Percentiles rank a stretch among this genome's conserved stretches.
These are phyloP conservation scores for Breviolum minutum DNA, from an alignment of 73 alveolate species.

Conservation along the genomic window DNA sequence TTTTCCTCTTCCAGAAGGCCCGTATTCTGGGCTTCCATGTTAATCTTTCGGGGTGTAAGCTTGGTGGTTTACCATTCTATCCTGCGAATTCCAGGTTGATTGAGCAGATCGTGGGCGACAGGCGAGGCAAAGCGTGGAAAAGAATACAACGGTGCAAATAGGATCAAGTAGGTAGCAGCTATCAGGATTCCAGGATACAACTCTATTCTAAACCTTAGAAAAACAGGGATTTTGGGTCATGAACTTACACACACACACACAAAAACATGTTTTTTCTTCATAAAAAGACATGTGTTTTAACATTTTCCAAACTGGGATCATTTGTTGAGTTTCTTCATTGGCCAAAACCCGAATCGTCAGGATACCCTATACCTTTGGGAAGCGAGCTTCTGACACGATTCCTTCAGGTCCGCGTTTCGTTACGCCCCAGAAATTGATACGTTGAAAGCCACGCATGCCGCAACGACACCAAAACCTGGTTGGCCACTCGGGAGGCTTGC, in stretches of 20 bases:
- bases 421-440: background rate
- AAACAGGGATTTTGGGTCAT: too few relatives aligned
- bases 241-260: too few relatives aligned
- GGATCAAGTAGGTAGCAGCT: too few relatives aligned
- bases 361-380: conserved; percentile 79
- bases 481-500: conserved; percentile 20
- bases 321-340: background rate
- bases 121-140: background rate
- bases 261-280: too few relatives aligned
- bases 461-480: background rate
- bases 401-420: conserved; percentile 12
- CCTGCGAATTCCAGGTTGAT: conserved; percentile 12
- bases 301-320: background rate
- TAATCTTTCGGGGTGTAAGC: too few relatives aligned
- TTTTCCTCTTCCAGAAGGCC: too few relatives aligned
- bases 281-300: too few relatives aligned
- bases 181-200: too few relatives aligned
- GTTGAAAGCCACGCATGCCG: background rate
- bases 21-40: too few relatives aligned
- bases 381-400: conserved; percentile 88
- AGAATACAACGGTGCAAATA: too few relatives aligned
- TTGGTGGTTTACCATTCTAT: background rate
- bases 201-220: too few relatives aligned
- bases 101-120: conserved; percentile 61
- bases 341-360: conserved; percentile 1